Percentiles rank a stretch among this genome's conserved stretches.
phyloP scores from a whole-genome alignment of 768 basidiomycete genomes.

The Termitomyces sp. region DNA sequence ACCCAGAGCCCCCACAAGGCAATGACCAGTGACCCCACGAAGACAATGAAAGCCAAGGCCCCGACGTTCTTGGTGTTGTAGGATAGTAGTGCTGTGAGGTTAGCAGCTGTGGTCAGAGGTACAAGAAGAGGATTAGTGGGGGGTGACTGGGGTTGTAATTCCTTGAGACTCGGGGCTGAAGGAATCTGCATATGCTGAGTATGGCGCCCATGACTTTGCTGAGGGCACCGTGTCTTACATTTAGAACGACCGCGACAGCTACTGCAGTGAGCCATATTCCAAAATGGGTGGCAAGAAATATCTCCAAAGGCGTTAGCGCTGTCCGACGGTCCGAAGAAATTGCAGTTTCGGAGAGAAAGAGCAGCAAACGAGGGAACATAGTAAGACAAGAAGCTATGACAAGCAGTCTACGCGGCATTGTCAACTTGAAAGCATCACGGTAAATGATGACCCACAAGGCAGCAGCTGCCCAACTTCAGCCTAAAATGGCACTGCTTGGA shows the following conservation, averaged over 20 bases:
- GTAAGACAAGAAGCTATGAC: conserved; percentile 26
- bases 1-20: conserved; percentile 69
- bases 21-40: conserved; percentile 42
- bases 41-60: conserved; percentile 45
- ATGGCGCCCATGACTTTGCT: background rate
- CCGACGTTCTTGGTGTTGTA: conserved; percentile 60
- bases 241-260: conserved; percentile 50
- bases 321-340: conserved; percentile 25
- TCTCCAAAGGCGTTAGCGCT: conserved; percentile 59
- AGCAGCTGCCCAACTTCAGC: conserved; percentile 24
- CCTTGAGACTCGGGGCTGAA: conserved; percentile 32
- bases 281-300: conserved; percentile 61
- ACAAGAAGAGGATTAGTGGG: conserved; percentile 56
- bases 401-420: conserved; percentile 15
- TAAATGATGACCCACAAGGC: conserved; percentile 21
- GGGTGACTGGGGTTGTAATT: conserved; percentile 18
- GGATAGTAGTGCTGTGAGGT: conserved; percentile 53
- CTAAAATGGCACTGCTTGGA: conserved; percentile 15
- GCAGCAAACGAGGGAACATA: conserved; percentile 56
- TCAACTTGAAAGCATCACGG: background rate
- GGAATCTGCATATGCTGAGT: conserved; percentile 31
- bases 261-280: conserved; percentile 55
- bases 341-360: conserved; percentile 55
- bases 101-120: conserved; percentile 50
- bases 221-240: conserved; percentile 32